Evolutionary conservation across 2,329 filamentous ascomycete species (phyloP).

Genomic region (Penicillium expansum): DNA sequence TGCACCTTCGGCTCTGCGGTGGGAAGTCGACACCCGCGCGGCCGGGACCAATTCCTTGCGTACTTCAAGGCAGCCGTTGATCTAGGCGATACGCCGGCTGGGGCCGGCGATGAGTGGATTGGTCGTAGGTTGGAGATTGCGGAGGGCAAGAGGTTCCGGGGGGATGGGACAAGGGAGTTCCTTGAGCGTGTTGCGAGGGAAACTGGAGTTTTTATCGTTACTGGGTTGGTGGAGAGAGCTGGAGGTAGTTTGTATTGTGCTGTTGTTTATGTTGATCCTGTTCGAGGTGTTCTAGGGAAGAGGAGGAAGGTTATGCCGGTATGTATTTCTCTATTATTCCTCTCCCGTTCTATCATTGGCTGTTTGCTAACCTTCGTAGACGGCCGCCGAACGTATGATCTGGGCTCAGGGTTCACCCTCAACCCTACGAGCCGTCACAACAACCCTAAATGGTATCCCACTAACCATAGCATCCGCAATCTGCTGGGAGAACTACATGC

Average conservation of each 20-base stretch:
- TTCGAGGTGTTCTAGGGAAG: slow-evolving; percentile 72
- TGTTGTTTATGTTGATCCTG: slow-evolving; percentile 77
- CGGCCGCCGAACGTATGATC: not conserved
- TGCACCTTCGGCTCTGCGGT: slow-evolving; percentile 72
- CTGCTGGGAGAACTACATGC: slow-evolving; percentile 98
- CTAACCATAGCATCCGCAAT: slow-evolving; percentile 82
- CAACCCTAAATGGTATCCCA: slow-evolving; percentile 71
- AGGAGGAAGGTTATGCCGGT: slow-evolving; percentile 88
- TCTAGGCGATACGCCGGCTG: not conserved
- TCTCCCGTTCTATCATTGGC: not conserved
- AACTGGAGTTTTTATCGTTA: slow-evolving; percentile 66
- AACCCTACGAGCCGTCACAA: slow-evolving; percentile 75
- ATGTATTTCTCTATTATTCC: slow-evolving; percentile 25
- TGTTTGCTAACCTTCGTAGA: not conserved
- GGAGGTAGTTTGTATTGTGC: slow-evolving; percentile 82
- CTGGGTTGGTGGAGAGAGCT: slow-evolving; percentile 74
- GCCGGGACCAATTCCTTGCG: slow-evolving; percentile 76
- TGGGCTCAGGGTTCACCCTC: slow-evolving; percentile 60
- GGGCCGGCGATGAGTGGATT: not conserved
- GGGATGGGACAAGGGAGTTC: not conserved
- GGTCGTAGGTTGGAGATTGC: not conserved
- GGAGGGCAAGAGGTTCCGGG: not conserved
- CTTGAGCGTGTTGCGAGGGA: slow-evolving; percentile 1
- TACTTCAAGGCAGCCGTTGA: slow-evolving; percentile 47
- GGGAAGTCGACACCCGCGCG: slow-evolving; percentile 64